Evolutionary conservation across 2,329 filamentous ascomycete genomes (phyloP).

Genomic region (Lachnellula willkommii): DNA sequence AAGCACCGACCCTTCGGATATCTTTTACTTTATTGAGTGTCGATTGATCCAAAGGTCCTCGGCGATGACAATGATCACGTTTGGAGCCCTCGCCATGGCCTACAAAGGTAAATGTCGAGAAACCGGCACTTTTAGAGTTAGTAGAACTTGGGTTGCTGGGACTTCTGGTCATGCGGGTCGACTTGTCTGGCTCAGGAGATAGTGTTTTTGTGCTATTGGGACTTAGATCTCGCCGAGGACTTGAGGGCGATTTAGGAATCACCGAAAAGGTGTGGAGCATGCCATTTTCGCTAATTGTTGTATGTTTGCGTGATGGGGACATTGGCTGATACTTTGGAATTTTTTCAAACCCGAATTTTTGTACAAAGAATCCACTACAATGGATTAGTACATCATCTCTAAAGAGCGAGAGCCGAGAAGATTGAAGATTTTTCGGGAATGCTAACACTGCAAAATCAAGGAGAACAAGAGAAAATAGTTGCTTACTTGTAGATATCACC

Average conservation of each 20-base stretch:
- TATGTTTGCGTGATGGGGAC: background rate
- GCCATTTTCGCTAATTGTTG: background rate
- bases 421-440: too few relatives aligned
- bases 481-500: constrained; percentile 14
- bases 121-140: background rate
- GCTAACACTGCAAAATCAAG: too few relatives aligned
- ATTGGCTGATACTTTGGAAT: constrained; percentile 1
- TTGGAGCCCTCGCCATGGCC: background rate
- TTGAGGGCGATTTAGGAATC: background rate
- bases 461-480: too few relatives aligned
- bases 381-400: too few relatives aligned
- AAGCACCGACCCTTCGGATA: constrained; percentile 19
- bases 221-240: background rate
- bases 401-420: too few relatives aligned
- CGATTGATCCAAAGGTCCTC: constrained; percentile 14
- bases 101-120: constrained; percentile 11
- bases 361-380: constrained; percentile 16
- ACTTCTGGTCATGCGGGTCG: background rate
- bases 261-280: background rate
- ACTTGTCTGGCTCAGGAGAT: background rate
- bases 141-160: background rate
- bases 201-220: constrained; percentile 1
- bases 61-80: constrained; percentile 9
- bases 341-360: constrained; percentile 14
- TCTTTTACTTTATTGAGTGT: constrained; percentile 16